Evolutionary conservation across 1,139 yeast genomes (phyloP).

Genomic region (Suhomyces atakaporum): DNA sequence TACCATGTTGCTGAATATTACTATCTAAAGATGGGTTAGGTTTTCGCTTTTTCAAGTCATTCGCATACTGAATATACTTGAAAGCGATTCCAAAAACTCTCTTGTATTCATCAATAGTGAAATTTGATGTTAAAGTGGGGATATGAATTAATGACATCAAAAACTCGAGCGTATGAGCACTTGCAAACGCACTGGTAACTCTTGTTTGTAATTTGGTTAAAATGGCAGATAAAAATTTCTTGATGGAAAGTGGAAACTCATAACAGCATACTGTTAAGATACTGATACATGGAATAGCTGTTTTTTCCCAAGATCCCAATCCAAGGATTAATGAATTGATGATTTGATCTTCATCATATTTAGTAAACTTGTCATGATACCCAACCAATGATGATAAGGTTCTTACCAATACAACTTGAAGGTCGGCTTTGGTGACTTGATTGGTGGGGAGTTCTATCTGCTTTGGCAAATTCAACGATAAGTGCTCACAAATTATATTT

Average conservation of each 20-base stretch:
- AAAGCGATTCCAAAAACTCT: slow-evolving; percentile 84
- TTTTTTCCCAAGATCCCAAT: slow-evolving; percentile 72
- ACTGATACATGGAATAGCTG: slow-evolving; percentile 78
- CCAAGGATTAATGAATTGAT: slow-evolving; percentile 66
- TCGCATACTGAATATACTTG: slow-evolving; percentile 72
- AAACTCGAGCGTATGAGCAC: slow-evolving; percentile 78
- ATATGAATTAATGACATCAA: slow-evolving; percentile 64
- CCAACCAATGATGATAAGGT: slow-evolving; percentile 69
- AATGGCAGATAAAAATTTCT: slow-evolving; percentile 65
- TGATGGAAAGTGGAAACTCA: slow-evolving; percentile 74
- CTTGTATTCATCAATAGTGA: slow-evolving; percentile 75
- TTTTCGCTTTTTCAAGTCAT: slow-evolving; percentile 44
- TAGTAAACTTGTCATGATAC: slow-evolving; percentile 58
- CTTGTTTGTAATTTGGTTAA: slow-evolving; percentile 71
- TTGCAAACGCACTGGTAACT: slow-evolving; percentile 67
- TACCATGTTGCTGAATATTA: slow-evolving; percentile 36
- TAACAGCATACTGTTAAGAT: slow-evolving; percentile 77
- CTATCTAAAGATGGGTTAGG: slow-evolving; percentile 16
- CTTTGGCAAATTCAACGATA: slow-evolving; percentile 52
- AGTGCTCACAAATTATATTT: slow-evolving; percentile 59
- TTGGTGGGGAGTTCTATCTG: slow-evolving; percentile 45
- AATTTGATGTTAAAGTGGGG: slow-evolving; percentile 68
- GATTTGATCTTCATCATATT: slow-evolving; percentile 68
- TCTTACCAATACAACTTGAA: slow-evolving; percentile 68
- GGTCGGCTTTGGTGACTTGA: slow-evolving; percentile 53